phyloP scores from a whole-genome alignment of 2,329 filamentous ascomycete species.

The Botrytis squamosa region DNA sequence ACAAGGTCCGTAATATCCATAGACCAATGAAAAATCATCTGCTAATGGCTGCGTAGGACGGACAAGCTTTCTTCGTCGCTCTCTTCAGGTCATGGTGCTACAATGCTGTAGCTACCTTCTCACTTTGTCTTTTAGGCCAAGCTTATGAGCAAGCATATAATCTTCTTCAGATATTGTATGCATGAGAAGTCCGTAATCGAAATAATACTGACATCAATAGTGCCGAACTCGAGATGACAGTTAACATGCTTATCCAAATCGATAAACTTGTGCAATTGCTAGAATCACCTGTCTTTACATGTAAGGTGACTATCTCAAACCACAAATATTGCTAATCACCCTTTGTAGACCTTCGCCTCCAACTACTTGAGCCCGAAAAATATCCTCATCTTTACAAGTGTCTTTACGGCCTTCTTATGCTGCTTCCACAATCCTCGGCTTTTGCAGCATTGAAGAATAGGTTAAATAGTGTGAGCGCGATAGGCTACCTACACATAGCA shows the following conservation, averaged over 20 bases:
- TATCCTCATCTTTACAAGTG: conserved; percentile 97
- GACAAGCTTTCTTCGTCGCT: conserved; percentile 91
- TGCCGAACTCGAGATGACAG: conserved; percentile 96
- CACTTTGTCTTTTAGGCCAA: conserved; percentile 89
- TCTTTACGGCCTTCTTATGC: conserved; percentile 94
- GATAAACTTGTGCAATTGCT: conserved; percentile 96
- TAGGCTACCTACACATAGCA: conserved; percentile 87
- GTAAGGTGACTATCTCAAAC: conserved; percentile 51
- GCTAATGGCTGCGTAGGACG: conserved; percentile 58
- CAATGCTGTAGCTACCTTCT: conserved; percentile 97
- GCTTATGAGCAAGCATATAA: conserved; percentile 98
- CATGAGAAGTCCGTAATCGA: neutral
- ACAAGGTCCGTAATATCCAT: conserved; percentile 55
- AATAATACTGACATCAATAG: conserved; percentile 48
- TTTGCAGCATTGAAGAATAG: conserved; percentile 96
- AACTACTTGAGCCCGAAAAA: conserved; percentile 91
- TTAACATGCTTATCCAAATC: conserved; percentile 97
- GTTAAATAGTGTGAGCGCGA: conserved; percentile 93
- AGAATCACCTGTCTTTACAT: conserved; percentile 97
- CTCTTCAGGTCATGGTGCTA: conserved; percentile 98
- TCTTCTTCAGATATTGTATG: conserved; percentile 86
- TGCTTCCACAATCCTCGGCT: conserved; percentile 94
- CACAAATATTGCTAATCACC: conserved; percentile 25
- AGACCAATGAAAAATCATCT: neutral
- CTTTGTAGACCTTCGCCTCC: conserved; percentile 77